Base-by-base conservation (phyloP, 352 stramenopile genomes). In the Globisporangium lucens region DNA sequence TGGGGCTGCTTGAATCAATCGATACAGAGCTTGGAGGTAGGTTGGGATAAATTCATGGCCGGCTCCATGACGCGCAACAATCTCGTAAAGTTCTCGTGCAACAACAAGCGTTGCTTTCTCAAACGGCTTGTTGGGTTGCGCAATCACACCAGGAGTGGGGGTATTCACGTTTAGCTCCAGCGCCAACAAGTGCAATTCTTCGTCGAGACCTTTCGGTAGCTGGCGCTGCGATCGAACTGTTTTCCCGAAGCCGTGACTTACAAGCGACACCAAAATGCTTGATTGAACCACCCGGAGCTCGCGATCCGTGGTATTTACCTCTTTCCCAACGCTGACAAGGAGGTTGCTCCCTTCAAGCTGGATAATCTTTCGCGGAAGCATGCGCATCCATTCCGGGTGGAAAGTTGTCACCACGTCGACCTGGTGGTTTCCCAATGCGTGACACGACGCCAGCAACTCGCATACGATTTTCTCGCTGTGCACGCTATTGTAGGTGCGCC, bases 101-200 rank as follows among this genome's bases (percentile, higher is more conserved):
- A 93, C 67, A 7, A 88, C 75, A 52, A 82, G 93, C 20, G 83
- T 30, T 4, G 79, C 86, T 61, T 89, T 92, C 30, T 94, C 86
- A 52, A 87, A 94, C 27, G 84, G 83, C 56, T 94, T 93, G 64
- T 83, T 93, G 0, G 83, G 83, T 56, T 93, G 85, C 3, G 79
- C 71, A 58, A 89, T 84, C 38, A 93, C 79, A n/a, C 88, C 88
- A 10, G 75, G 68, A 17, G 85, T 89, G 22, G 86, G 72, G 2
- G 86, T 91, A 60, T 95, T 95, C 46, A 77, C 80, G 49, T 95
- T 95, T 41, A 94, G 70, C 58, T 95, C 88, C 17, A 90, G 51
- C 20, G 87, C 80, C 51, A 95, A 64, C 24, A 73, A 80, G 58
- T 93, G 84, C 82, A 94, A 90, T 22, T 83, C 78, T 61, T 91